Base-by-base conservation (phyloP, 257 asterid genomes). In the Solanum medicagineum region DNA sequence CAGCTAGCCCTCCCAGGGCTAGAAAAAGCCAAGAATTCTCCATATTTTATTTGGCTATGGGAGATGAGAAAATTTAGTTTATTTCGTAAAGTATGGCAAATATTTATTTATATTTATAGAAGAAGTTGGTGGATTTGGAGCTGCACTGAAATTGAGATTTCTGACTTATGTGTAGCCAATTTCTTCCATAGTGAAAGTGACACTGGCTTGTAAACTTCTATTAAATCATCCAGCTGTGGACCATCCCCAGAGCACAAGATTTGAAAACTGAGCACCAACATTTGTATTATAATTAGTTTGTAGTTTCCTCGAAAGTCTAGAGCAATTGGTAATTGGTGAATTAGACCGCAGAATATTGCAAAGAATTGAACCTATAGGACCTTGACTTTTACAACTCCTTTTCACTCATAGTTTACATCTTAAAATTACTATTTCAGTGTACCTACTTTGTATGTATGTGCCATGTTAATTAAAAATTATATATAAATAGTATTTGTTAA, bases 1-100 rank as follows among this genome's bases (percentile, higher is more conserved):
- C 69, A 56, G 65, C 71, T 75, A 83, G 26, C 60, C 19, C 62
- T 29, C 62, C 12, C 24, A 85, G 51, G 84, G 87, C 79, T 54
- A 83, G 22, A 60, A 88, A 66, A 47, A 59, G 40, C 86, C 85
- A 81, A 44, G 88, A 84, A 24, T n/a, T 56, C 81, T 70, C 81
- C 89, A 81, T 86, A 36, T 74, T 26, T 70, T 4, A 36, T 68
- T 68, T 32, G 14, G 82, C 29, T 9, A 56, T 2, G 73, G 56
- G 42, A n/a, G 73, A 60, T 44, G 42, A 57, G 57, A 14, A 83
- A 45, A 47, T 22, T 74, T 49, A 47, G 49, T 45, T 71, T 44
- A 6, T 10, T 47, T 44, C n/a, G 81, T 70, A 5, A 40, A 70
- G 36, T 6, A 22, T 74, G 81, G 4, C 3, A 47, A 45, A 62